Conservation (phyloP, 2,329 filamentous ascomycete genomes). For the Alternaria sp. region DNA sequence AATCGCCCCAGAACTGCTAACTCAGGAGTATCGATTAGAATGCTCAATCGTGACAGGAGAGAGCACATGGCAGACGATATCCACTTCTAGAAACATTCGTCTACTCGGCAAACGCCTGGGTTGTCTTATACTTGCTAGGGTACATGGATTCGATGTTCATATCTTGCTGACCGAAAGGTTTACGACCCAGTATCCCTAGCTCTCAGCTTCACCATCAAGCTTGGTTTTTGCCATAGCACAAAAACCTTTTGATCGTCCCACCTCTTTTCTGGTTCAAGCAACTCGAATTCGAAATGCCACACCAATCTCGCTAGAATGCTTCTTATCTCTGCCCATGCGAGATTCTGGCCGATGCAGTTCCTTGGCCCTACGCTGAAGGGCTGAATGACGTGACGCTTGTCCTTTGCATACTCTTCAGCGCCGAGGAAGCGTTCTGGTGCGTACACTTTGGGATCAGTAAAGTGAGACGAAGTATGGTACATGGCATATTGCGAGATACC, state of each 20-base stretch:
- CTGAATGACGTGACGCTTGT: slow-evolving; percentile 40
- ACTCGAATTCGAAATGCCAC: slow-evolving; percentile 47
- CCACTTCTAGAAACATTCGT: background rate
- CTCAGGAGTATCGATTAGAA: background rate
- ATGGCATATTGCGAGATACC: slow-evolving; percentile 26
- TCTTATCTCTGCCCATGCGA: slow-evolving; percentile 45
- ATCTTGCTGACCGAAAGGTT: background rate
- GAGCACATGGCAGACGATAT: no score
- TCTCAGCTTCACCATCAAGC: slow-evolving; percentile 30
- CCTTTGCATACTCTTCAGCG: slow-evolving; percentile 29
- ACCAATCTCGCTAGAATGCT: slow-evolving; percentile 45
- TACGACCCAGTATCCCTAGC: background rate
- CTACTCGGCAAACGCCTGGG: background rate
- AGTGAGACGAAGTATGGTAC: slow-evolving; percentile 20
- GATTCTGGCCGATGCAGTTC: slow-evolving; percentile 31
- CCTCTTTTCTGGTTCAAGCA: slow-evolving; percentile 25
- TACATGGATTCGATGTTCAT: background rate
- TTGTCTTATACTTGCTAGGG: background rate
- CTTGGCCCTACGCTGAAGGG: slow-evolving; percentile 26
- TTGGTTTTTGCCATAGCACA: slow-evolving; percentile 38
- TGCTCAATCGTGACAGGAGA: background rate
- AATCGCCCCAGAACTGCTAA: background rate
- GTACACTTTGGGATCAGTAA: slow-evolving; percentile 21
- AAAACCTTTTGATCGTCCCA: slow-evolving; percentile 42
- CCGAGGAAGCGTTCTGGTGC: slow-evolving; percentile 26